phyloP scores from a whole-genome alignment of 163 green algal species.

The Chlamydomonas reinhardtii region DNA sequence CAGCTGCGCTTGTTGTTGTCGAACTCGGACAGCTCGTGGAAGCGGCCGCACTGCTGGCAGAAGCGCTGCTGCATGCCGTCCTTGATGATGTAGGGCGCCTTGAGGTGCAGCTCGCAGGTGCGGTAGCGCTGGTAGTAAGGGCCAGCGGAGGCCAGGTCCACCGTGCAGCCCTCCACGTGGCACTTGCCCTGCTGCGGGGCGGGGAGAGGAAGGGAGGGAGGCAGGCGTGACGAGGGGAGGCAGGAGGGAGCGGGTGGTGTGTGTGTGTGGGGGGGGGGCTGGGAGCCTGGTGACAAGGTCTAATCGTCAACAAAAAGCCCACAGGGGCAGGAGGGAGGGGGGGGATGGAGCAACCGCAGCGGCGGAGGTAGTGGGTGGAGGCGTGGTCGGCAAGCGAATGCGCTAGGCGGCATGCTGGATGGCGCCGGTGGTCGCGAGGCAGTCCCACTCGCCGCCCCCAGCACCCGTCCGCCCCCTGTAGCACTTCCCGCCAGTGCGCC shows the following conservation, averaged over 20 bases:
- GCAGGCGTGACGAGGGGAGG: not conserved
- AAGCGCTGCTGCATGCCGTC: constrained; percentile 81
- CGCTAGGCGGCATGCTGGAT: too few relatives aligned
- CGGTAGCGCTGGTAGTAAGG: constrained; percentile 51
- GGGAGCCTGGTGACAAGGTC: too few relatives aligned
- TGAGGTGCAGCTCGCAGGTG: constrained; percentile 47
- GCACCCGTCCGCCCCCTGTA: too few relatives aligned
- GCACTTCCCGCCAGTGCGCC: too few relatives aligned
- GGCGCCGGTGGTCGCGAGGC: too few relatives aligned
- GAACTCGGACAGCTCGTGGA: constrained; percentile 79
- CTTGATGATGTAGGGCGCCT: constrained; percentile 65
- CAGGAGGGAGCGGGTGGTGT: constrained; percentile 26
- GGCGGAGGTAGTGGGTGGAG: too few relatives aligned
- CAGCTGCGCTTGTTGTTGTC: constrained; percentile 85
- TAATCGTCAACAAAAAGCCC: too few relatives aligned
- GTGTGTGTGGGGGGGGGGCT: not conserved
- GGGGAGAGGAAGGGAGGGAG: too few relatives aligned
- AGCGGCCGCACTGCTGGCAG: constrained; percentile 89
- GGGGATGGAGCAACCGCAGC: too few relatives aligned
- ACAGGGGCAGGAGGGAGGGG: not conserved
- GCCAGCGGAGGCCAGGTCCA: constrained; percentile 44
- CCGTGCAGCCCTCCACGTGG: constrained; percentile 69
- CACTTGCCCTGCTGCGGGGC: constrained; percentile 52
- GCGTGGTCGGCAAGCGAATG: too few relatives aligned
- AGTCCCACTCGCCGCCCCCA: too few relatives aligned